Conservation (phyloP, 108 stramenopile genomes). For the Nitzschia putrida region DNA sequence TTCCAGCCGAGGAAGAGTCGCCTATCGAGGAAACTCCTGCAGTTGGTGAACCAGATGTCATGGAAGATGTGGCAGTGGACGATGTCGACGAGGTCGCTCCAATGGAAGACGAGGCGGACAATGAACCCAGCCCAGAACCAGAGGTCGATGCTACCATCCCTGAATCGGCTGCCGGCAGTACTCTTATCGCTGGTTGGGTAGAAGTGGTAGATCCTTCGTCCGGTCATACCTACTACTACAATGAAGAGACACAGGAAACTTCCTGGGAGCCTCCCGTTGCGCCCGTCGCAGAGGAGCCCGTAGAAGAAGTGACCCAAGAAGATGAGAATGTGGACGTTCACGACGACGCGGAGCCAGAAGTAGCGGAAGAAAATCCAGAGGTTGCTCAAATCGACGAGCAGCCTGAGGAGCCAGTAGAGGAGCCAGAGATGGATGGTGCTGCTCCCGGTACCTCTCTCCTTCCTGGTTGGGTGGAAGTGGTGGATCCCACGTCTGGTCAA, state of each 20-base stretch:
- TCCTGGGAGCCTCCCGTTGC: slow-evolving; percentile 57
- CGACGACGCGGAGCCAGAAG: slow-evolving; percentile 4
- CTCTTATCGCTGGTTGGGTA: slow-evolving; percentile 50
- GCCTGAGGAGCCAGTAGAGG: neutral
- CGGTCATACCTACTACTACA: slow-evolving; percentile 61
- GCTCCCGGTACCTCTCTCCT: slow-evolving; percentile 21
- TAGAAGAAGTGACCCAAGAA: slow-evolving; percentile 11
- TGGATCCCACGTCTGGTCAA: slow-evolving; percentile 43
- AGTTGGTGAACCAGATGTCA: neutral
- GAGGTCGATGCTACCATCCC: neutral
- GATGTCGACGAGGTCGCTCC: neutral
- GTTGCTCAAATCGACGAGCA: neutral
- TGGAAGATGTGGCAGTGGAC: neutral
- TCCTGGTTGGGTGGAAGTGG: slow-evolving; percentile 43
- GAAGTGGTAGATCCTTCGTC: slow-evolving; percentile 53
- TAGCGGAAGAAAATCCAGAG: neutral
- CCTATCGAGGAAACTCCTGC: neutral
- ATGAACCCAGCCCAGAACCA: neutral
- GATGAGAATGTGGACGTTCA: slow-evolving; percentile 9
- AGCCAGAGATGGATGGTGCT: neutral
- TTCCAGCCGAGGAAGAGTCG: neutral
- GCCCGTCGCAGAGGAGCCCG: neutral
- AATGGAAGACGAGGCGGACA: neutral
- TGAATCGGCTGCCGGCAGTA: neutral
- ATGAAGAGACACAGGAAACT: slow-evolving; percentile 54